Base-by-base conservation (phyloP, 345 rosid genomes). In the Populus deltoides region DNA sequence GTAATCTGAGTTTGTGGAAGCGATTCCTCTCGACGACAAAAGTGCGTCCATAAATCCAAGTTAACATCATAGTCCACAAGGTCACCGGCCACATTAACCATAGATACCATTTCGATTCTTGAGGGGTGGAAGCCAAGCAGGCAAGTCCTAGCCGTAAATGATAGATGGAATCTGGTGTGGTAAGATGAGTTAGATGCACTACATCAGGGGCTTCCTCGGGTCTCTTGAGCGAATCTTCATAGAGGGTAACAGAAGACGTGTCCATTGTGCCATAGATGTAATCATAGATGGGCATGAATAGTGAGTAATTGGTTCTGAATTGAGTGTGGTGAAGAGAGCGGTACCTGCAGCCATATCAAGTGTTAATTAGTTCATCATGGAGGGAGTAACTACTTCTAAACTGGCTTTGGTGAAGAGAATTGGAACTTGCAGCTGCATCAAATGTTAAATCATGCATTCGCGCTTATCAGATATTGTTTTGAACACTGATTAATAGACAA, bases 61-160 rank as follows among this genome's bases (percentile, higher is more conserved):
- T 86, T 36, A 89, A 51, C 10, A 81, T 39, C 75, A 81, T 68
- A 53, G 90, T 83, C 77, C 81, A 83, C 8, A 88, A 63, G 0
- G 97, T 90, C 72, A 92, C 12, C 24, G 95, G 97, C 91, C 91
- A 87, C 84, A 92, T 65, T 27, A 90, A 57, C 76, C 87, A 81
- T n/a, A 85, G 77, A 75, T 84, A 88, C 90, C 90, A 85, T 13
- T 68, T 78, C 15, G 88, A 77, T 3, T 82, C 29, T 71, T 75
- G 77, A 9, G 97, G 97, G 18, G 29, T 72, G 1, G 97, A 86
- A 22, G 97, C 95, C 45, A 90, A 77, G 65, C 77, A 80, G 10
- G 94, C 86, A 66, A 91, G 81, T 49, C 93, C 95, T 3, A 92
- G 69, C 2, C 86, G 90, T 11, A 86, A 79, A 75, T 90, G 94